A percentile compares a stretch with the other conserved stretches of the same genome.
Conservation (phyloP, 306 rosid genomes). For the Castanopsis chinensis region DNA sequence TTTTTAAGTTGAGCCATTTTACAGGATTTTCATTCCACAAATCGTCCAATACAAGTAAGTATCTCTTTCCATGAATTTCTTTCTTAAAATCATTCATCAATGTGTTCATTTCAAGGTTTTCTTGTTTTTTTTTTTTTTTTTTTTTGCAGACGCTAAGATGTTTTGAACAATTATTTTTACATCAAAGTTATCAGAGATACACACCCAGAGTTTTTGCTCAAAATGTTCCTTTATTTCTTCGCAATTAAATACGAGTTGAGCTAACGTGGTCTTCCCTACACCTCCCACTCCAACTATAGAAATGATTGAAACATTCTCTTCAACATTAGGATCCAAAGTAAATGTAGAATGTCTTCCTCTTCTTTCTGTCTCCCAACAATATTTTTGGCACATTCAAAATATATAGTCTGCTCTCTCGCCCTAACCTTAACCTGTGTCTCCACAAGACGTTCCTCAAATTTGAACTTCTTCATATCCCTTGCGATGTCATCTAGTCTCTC, state of each 20-base stretch:
- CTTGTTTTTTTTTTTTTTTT: too few species aligned
- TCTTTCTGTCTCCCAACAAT: too few species aligned
- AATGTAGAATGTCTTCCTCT: conserved; percentile 8
- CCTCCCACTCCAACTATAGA: conserved; percentile 49
- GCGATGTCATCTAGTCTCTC: too few species aligned
- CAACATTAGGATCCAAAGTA: not conserved
- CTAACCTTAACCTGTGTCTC: not conserved
- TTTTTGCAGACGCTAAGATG: not conserved
- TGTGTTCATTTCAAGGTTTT: not conserved
- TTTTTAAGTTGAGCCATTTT: not conserved
- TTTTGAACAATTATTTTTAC: not conserved
- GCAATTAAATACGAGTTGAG: conserved; percentile 14
- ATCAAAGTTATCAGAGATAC: not conserved
- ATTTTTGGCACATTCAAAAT: too few species aligned
- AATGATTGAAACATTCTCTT: conserved; percentile 24
- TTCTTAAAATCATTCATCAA: not conserved
- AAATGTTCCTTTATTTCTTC: not conserved
- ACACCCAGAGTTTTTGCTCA: not conserved
- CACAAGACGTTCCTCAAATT: not conserved
- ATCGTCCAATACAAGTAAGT: too few species aligned
- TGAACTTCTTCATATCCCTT: not conserved
- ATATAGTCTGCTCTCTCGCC: not conserved
- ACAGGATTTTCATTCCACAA: too few species aligned
- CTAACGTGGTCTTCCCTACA: conserved; percentile 47
- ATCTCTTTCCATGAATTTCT: too few species aligned